Conservation (phyloP, 768 basidiomycete species). For the Saitozyma sp. region DNA sequence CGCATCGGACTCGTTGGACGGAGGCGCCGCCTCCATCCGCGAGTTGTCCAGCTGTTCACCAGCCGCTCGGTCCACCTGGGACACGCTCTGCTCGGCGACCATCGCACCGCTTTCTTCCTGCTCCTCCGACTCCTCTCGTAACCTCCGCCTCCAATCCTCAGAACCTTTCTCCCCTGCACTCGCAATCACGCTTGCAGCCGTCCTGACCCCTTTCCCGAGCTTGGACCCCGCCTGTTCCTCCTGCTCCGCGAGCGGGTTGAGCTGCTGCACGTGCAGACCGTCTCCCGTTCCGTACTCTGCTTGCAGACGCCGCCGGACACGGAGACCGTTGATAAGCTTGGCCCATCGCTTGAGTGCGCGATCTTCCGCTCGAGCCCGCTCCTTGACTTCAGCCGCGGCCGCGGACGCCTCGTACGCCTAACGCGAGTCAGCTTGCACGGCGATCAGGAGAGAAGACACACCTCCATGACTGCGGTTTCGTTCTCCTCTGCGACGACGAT, state of each 20-base stretch:
- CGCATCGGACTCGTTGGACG: neutral
- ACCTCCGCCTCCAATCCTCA: neutral
- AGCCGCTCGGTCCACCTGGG: neutral
- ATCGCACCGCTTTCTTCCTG: neutral
- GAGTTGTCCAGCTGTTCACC: constrained; percentile 2
- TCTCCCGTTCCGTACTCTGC: constrained; percentile 63
- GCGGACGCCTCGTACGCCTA: constrained; percentile 86
- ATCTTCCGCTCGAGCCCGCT: constrained; percentile 71
- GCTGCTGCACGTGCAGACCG: neutral
- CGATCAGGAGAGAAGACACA: constrained; percentile 48
- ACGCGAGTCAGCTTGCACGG: neutral
- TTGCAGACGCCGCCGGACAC: constrained; percentile 78
- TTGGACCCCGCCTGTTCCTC: neutral
- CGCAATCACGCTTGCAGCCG: neutral
- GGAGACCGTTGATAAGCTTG: constrained; percentile 80
- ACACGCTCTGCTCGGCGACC: neutral
- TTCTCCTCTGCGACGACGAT: constrained; percentile 83
- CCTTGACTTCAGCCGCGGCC: constrained; percentile 73
- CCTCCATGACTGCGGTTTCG: constrained; percentile 72
- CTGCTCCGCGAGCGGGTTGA: neutral
- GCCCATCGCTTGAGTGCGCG: constrained; percentile 83
- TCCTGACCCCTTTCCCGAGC: neutral
- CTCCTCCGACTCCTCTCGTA: neutral
- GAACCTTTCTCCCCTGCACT: neutral
- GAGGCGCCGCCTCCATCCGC: constrained; percentile 6